Evolutionary conservation across 2,329 filamentous ascomycete genomes (phyloP), one percentile per base, ranked within the genome.

Genomic region (Clonostachys sp.): DNA sequence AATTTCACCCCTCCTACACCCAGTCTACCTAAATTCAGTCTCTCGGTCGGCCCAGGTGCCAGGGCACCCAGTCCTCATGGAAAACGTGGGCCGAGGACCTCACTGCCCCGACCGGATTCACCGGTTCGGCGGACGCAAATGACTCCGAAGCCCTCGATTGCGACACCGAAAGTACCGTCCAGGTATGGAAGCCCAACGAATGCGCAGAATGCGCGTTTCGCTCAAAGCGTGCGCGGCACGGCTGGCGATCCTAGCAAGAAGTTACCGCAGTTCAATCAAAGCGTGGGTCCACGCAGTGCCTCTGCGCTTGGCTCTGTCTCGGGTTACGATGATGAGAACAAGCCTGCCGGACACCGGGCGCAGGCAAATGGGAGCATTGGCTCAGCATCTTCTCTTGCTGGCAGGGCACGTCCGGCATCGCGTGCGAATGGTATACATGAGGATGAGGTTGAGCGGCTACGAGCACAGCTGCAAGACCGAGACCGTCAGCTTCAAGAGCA

Each of bases 401-500:
- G 74, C 51, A 75, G 78, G 61, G 61, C 75, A 42, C 73, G 78
- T 14, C 76, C 80, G 8, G 64, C 68, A 4, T 81, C 79, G 5
- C 72, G 77, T 39, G 70, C 73, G n/a, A 73, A 82, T 49, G 63
- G 67, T 38, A 61, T 59, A 34, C 77, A 84, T 50, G 86, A 87
- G 34, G 84, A 87, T 41, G 89, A 96, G 61, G 65, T 95, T 8
- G 84, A 87, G 56, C 77, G 82, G 34, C 73, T 99, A 30, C 84
- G 81, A 51, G 71, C 75, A 38, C 81, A 92, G 63, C 75, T 97
- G 17, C 84, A 91, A 53, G 91, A 96, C 51, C 84, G 90, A 33
- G 91, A 97, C 56, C 82, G 78, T 54, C 89, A 96, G 62, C 72
- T 99, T n/a, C 86, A 85, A 56, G 94, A 96, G 41, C 94, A 99